Evolutionary conservation across 192 early-diverging fungal species (phyloP).

Genomic region (Coemansia sp.): DNA sequence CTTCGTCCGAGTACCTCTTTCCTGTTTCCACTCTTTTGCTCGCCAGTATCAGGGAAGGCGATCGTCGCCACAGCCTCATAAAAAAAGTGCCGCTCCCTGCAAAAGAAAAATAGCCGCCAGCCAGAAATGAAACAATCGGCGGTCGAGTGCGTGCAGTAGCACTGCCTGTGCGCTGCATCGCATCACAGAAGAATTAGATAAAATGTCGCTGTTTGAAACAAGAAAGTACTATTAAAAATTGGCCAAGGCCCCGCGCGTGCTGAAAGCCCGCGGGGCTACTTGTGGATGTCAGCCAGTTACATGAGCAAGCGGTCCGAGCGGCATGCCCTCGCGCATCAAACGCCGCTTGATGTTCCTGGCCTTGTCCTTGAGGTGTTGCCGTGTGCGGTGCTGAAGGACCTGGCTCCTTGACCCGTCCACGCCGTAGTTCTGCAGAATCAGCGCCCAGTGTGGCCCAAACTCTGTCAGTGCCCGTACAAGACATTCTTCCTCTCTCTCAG

Average conservation of each 20-base stretch:
- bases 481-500: constrained; percentile 37
- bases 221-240: not conserved
- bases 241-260: no score
- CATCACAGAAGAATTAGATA: not conserved
- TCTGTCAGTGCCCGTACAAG: constrained; percentile 30
- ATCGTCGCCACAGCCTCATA: not conserved
- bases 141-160: not conserved
- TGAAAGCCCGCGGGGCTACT: no score
- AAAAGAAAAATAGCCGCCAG: not conserved
- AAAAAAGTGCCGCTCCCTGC: not conserved
- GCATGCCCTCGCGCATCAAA: constrained; percentile 38
- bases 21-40: not conserved
- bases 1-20: not conserved
- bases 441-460: constrained; percentile 33
- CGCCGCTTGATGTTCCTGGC: constrained; percentile 53
- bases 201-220: not conserved
- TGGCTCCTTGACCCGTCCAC: constrained; percentile 19
- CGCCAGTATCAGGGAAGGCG: not conserved
- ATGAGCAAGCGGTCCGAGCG: constrained; percentile 29
- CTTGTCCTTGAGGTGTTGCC: constrained; percentile 54
- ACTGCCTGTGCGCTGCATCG: not conserved
- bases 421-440: constrained; percentile 39
- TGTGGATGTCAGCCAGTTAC: constrained; percentile 16
- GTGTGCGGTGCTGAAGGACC: constrained; percentile 34
- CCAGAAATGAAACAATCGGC: not conserved